phyloP scores from a whole-genome alignment of 495 filamentous ascomycete species.

The Penicillium pulvis region DNA sequence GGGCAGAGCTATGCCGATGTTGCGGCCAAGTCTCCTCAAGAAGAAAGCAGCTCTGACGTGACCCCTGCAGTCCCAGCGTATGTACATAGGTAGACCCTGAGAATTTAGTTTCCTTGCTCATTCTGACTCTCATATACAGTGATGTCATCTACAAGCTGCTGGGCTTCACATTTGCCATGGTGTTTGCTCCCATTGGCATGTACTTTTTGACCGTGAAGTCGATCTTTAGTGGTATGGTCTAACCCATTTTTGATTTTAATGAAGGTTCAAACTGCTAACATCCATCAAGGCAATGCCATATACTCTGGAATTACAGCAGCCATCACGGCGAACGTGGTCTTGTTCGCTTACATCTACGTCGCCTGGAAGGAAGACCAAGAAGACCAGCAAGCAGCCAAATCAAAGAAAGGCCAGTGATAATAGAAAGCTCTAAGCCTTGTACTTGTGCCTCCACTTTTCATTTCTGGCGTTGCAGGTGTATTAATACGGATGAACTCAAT shows the following conservation, averaged over 20 bases:
- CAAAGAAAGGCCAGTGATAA: slow-evolving; percentile 61
- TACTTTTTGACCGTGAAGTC: slow-evolving; percentile 81
- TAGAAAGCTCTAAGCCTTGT: background rate
- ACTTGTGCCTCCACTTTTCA: background rate
- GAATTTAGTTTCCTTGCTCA: background rate
- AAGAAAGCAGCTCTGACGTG: slow-evolving; percentile 41
- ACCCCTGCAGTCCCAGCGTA: slow-evolving; percentile 75
- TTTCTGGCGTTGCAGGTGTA: slow-evolving; percentile 15
- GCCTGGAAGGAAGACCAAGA: slow-evolving; percentile 86
- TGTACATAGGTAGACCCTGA: slow-evolving; percentile 28
- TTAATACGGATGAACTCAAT: background rate
- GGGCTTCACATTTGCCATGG: slow-evolving; percentile 89
- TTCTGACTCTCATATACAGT: slow-evolving; percentile 44
- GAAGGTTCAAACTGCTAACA: background rate
- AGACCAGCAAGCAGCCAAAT: slow-evolving; percentile 60
- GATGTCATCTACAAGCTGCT: slow-evolving; percentile 87
- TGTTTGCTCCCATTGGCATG: slow-evolving; percentile 76
- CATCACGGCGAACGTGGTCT: slow-evolving; percentile 84
- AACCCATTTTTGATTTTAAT: background rate
- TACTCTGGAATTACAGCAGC: slow-evolving; percentile 84
- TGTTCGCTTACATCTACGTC: slow-evolving; percentile 88
- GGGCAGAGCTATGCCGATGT: slow-evolving; percentile 38
- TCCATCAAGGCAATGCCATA: slow-evolving; percentile 72
- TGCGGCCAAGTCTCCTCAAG: slow-evolving; percentile 26
- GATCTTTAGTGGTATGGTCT: slow-evolving; percentile 70